Base-by-base conservation (phyloP, 495 filamentous ascomycete species). In the Penicillium steckii region DNA sequence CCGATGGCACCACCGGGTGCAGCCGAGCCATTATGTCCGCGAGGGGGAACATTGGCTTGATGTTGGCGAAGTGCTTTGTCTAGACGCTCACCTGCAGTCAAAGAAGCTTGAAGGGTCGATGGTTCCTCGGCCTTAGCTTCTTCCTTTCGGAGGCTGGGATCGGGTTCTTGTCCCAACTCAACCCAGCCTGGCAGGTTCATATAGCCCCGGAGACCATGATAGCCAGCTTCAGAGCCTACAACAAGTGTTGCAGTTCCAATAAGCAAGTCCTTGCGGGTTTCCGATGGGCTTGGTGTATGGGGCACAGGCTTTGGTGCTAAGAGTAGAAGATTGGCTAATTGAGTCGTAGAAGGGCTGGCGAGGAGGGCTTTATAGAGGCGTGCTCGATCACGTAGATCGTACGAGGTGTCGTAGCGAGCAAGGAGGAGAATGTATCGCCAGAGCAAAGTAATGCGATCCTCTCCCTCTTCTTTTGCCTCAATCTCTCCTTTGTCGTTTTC, bases 241-340 rank as follows among this genome's bases (percentile, higher is more conserved):
- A 96, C 85, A 9, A 98, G 80, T 27, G 90, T 90, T 4, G 91
- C 83, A 3, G 88, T 91, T 17, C 94, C 94, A 2, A 98, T 77
- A 0, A 83, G 76, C 21, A 89, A 86, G 18, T 83, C 86, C 44
- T 85, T 87, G 6, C 91, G 79, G 2, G 82, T 84, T 50, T 92
- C 89, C 2, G 87, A 91, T 3, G 94, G 93, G 49, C 87, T 93
- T 0, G 90, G 89, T 0, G 86, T 82, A 41, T 94, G 87, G 1
- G 94, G 94, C 0, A 91, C 90, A 0, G 94, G 93, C 65, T 98
- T 98, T 0, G 94, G 94, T 2, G 94, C 94, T 0, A 97, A 80
- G 0, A 98, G 84, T 56, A 97, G 84, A 3, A 98, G 77, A 7
- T 85, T 91, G 13, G 94, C 94, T 13, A 98, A 82, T 62, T 96